Evolutionary conservation across 768 basidiomycete genomes (phyloP), one percentile per base, ranked within the genome.

Genomic region (Naganishia friedmannii): DNA sequence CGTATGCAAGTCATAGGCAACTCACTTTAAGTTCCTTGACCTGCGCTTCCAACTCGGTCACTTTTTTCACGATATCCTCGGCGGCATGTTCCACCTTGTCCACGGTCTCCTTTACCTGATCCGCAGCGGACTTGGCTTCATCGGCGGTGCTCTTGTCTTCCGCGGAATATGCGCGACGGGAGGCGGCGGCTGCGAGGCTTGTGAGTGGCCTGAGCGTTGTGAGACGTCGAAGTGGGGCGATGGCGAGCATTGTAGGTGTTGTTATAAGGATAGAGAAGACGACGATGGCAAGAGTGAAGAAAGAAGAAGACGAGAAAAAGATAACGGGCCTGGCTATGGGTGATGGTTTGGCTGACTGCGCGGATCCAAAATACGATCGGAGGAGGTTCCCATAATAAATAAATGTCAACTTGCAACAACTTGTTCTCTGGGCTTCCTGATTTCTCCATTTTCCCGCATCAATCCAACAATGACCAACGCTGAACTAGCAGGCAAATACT

Each of bases 11-110:
- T 37, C 4, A 37, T 15, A 32, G 23, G 13, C 17, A 10, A 80
- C 93, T 91, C 74, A 87, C 87, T 83, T 92, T 89, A 69, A 95
- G 84, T 78, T 89, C 89, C 72, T 80, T 78, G 69, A 82, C 53
- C 68, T 77, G 74, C 12, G 72, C 60, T 34, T 77, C 73, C 31
- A 82, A 65, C 9, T 78, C 77, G 10, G 65, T 71, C 10, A 73
- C 73, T 65, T 78, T 74, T 45, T 77, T 74, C 32, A 77, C 74
- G 17, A 70, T 67, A 63, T 78, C 76, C 54, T 71, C 70, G 2
- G 72, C 77, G 19, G 53, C 72, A 19, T 34, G 63, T 23, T 74
- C 74, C 9, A 68, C 73, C 29, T 69, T 72, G 0, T 70, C 75
- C 0, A 65, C 71, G 13, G 73, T 66, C 39, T 74, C 21, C 12